Conservation (phyloP, 169 alveolate species). For the Cryptosporidium tyzzeri region DNA sequence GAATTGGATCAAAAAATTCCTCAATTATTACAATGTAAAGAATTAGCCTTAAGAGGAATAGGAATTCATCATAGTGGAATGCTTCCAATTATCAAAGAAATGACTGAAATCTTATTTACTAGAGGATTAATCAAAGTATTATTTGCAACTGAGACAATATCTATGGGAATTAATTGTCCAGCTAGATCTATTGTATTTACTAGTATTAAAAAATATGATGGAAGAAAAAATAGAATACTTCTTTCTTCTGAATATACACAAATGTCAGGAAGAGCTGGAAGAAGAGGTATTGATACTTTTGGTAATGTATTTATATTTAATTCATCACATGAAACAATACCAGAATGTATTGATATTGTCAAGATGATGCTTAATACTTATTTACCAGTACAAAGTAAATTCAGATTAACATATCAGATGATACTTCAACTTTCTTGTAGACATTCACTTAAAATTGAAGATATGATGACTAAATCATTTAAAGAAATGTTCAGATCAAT, state of each 20-base stretch:
- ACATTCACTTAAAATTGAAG: slow-evolving; percentile 85
- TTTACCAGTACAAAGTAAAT: slow-evolving; percentile 89
- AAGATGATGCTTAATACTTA: slow-evolving; percentile 88
- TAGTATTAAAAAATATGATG: slow-evolving; percentile 93
- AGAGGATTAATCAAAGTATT: slow-evolving; percentile 95
- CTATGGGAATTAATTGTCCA: slow-evolving; percentile 99
- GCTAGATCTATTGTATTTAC: slow-evolving; percentile 97
- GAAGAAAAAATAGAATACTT: slow-evolving; percentile 87
- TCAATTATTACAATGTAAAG: slow-evolving; percentile 86
- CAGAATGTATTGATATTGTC: slow-evolving; percentile 89
- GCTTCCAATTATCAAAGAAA: slow-evolving; percentile 97
- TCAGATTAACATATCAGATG: slow-evolving; percentile 92
- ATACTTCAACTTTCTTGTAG: slow-evolving; percentile 86
- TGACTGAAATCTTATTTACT: slow-evolving; percentile 96
- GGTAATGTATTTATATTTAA: slow-evolving; percentile 94
- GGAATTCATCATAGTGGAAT: slow-evolving; percentile 99
- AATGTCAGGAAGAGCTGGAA: slow-evolving; percentile 99
- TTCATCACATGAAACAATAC: slow-evolving; percentile 88
- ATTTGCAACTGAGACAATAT: slow-evolving; percentile 99
- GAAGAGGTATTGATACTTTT: slow-evolving; percentile 97
- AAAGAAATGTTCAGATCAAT: slow-evolving; percentile 86
- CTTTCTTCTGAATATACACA: slow-evolving; percentile 97
- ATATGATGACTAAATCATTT: slow-evolving; percentile 89
- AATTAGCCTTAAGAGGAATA: slow-evolving; percentile 92
- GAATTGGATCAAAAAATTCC: slow-evolving; percentile 91